Conservation (phyloP, 2,329 filamentous ascomycete genomes). For the Aspergillus melleus region DNA sequence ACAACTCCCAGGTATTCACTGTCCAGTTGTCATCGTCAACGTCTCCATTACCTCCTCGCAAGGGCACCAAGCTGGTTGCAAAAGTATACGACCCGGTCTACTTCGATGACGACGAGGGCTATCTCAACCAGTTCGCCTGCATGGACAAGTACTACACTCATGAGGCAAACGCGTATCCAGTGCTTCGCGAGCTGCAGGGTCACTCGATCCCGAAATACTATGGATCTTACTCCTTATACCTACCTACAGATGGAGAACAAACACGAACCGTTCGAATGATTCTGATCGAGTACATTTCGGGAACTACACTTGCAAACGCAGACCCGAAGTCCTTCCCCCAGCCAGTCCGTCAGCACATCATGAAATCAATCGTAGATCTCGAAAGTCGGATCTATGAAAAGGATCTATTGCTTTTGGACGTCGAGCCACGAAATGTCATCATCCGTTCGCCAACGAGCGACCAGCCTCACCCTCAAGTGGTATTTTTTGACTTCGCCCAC, state of each 20-base stretch:
- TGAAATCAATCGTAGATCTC: conserved; percentile 22
- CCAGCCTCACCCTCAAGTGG: not conserved
- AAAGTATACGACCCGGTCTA: conserved; percentile 28
- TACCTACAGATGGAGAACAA: too few relatives aligned
- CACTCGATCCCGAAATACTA: conserved; percentile 21
- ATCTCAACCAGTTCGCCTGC: conserved; percentile 23
- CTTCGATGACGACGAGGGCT: conserved; percentile 20
- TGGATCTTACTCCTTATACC: conserved; percentile 28
- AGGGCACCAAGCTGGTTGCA: conserved; percentile 17
- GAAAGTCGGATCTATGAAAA: conserved; percentile 18
- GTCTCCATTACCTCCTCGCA: conserved; percentile 6
- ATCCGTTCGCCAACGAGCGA: conserved; percentile 4
- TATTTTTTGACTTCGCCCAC: conserved; percentile 22
- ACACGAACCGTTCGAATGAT: conserved; percentile 28
- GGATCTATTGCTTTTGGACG: conserved; percentile 15
- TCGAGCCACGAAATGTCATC: conserved; percentile 20
- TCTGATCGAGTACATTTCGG: conserved; percentile 22
- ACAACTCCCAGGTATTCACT: conserved; percentile 22
- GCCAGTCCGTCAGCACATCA: conserved; percentile 14
- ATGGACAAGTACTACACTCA: conserved; percentile 26
- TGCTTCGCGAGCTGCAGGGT: conserved; percentile 21
- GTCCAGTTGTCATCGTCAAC: conserved; percentile 10
- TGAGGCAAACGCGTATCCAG: conserved; percentile 19
- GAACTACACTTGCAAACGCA: conserved; percentile 16
- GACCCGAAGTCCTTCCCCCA: conserved; percentile 14